A percentile compares a stretch with the other conserved stretches of the same genome.
phyloP scores from a whole-genome alignment of 371 early-diverging fungal genomes.

The Lichtheimia ornata region DNA sequence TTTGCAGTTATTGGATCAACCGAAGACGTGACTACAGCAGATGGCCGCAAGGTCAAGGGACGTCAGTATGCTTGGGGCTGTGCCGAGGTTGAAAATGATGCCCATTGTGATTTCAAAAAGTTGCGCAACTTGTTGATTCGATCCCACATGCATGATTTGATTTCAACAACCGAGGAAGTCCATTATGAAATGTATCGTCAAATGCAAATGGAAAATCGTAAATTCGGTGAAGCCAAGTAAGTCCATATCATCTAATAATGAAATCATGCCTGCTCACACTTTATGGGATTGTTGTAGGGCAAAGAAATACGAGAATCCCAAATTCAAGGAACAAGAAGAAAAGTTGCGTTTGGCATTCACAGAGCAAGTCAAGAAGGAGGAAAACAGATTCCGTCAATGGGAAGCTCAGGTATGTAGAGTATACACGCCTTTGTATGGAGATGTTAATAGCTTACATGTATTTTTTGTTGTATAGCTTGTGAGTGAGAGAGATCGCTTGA shows the following conservation, averaged over 20 bases:
- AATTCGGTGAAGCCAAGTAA: slow-evolving; percentile 76
- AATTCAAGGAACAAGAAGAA: slow-evolving; percentile 95
- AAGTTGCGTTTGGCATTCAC: slow-evolving; percentile 90
- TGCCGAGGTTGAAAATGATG: slow-evolving; percentile 88
- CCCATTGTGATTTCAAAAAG: slow-evolving; percentile 89
- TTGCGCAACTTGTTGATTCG: slow-evolving; percentile 89
- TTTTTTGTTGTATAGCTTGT: slow-evolving; percentile 62
- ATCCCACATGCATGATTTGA: slow-evolving; percentile 92
- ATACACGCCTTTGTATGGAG: background rate
- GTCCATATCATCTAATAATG: background rate
- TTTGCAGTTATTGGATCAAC: slow-evolving; percentile 92
- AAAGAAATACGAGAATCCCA: slow-evolving; percentile 78
- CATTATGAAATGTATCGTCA: slow-evolving; percentile 90
- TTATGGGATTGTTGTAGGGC: slow-evolving; percentile 24
- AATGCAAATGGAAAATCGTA: slow-evolving; percentile 79
- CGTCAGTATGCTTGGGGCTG: slow-evolving; percentile 94
- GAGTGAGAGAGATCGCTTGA: slow-evolving; percentile 94
- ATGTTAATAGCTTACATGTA: background rate
- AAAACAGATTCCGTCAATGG: slow-evolving; percentile 95
- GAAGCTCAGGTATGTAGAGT: slow-evolving; percentile 70
- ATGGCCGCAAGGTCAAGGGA: slow-evolving; percentile 78
- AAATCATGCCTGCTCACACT: background rate
- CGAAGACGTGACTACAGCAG: slow-evolving; percentile 71
- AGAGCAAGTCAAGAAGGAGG: slow-evolving; percentile 94
- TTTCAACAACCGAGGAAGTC: slow-evolving; percentile 81